These are phyloP conservation scores for Penicillium paxilli DNA, from an alignment of 495 filamentous ascomycete genomes.

Conservation along the genomic window DNA sequence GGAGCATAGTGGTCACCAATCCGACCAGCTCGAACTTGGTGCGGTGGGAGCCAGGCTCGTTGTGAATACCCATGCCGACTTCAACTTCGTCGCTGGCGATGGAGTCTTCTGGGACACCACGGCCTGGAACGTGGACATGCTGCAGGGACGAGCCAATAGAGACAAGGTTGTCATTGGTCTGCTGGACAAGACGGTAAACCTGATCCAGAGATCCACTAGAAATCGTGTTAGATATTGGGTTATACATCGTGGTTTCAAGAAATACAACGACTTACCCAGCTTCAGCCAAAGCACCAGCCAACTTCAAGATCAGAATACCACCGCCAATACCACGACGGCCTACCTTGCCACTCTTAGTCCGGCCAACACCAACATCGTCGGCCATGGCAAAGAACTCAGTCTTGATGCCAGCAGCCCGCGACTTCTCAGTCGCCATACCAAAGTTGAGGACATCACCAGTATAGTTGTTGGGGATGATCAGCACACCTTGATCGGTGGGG, in stretches of 20 bases:
- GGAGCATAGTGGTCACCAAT: conserved; percentile 76
- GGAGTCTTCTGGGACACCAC: conserved; percentile 54
- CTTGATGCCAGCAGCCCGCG: conserved; percentile 72
- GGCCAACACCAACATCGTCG: conserved; percentile 94
- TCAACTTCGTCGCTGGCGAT: conserved; percentile 76
- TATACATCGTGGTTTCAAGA: background rate
- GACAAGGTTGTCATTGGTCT: conserved; percentile 75
- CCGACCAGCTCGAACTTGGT: conserved; percentile 64
- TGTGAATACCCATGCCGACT: conserved; percentile 98
- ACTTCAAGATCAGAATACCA: conserved; percentile 86
- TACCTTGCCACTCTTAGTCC: conserved; percentile 81
- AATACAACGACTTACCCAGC: conserved; percentile 49
- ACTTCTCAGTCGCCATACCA: conserved; percentile 92
- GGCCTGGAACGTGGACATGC: conserved; percentile 91
- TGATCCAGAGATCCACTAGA: conserved; percentile 56
- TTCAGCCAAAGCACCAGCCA: conserved; percentile 81
- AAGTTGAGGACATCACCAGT: conserved; percentile 89
- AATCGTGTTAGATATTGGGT: background rate
- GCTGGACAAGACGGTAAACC: conserved; percentile 67
- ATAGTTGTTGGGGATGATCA: conserved; percentile 69
- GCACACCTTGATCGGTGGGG: conserved; percentile 67
- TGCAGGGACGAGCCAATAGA: conserved; percentile 83
- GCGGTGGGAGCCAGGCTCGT: conserved; percentile 83
- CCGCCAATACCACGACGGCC: conserved; percentile 90
- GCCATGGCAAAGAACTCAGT: conserved; percentile 93